Evolutionary conservation across 139 green algal species (phyloP), one percentile per base, ranked within the genome.

Genomic region (Chlorella sp.): DNA sequence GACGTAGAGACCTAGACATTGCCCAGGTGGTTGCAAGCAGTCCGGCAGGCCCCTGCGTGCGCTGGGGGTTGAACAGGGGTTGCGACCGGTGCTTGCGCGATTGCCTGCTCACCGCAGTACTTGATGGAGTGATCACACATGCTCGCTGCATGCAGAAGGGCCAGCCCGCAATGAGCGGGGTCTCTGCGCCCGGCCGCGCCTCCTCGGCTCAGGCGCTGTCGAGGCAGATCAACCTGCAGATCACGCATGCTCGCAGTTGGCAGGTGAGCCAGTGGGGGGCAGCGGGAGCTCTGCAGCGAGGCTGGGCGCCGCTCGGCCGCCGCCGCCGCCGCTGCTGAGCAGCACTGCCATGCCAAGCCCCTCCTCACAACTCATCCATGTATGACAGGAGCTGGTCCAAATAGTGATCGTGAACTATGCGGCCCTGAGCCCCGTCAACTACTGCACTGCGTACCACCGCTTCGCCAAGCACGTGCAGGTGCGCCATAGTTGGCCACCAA

Each of bases 371-470:
- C 68, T 38, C 0, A 36, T 22, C 30, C 17, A 17, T 43, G 11
- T 19, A 7, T 26, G n/a, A 56, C 81, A 86, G 70, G 72, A 86
- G 9, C 81, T 86, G 40, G 48, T 73, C 6, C 81, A 73, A 6
- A 8, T 65, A 32, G 54, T 81, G 40, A 8, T 81, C 19, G 56
- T 62, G 40, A 75, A 73, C 54, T 81, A 74, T 56, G 48, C 26
- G n/a, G 34, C 14, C 28, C 48, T 86, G 51, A 86, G 74, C 32
- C 30, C 70, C 0, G 72, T 86, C 70, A 86, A 86, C 72, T 48
- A 34, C 36, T 86, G 81, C 41, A 86, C 81, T 2, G 81, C 81
- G 28, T 86, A 86, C 70, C 81, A 86, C 32, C 81, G 81, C 54
- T 67, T 81, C 54, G 81, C 81, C 6, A 54, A 56, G 70, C 72